Percentiles rank a stretch among this genome's conserved stretches.
phyloP scores from a whole-genome alignment of 176 grass and related monocot species.

The Guadua angustifolia region DNA sequence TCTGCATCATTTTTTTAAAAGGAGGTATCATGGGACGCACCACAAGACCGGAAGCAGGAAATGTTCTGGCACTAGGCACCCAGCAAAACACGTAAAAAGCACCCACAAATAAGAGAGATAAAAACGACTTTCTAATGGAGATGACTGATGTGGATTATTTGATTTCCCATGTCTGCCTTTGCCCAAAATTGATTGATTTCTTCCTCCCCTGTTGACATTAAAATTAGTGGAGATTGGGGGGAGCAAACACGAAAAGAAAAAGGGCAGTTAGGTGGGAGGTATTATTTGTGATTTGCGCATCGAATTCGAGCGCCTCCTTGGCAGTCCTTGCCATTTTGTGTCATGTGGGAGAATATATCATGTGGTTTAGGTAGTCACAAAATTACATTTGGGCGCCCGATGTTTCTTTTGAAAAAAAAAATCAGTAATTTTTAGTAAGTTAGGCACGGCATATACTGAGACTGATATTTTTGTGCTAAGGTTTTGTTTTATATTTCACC shows the following conservation, averaged over 20 bases:
- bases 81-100: constrained; percentile 42
- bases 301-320: neutral
- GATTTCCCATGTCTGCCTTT: constrained; percentile 29
- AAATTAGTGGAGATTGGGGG: neutral
- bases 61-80: neutral
- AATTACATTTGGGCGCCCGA: neutral
- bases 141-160: constrained; percentile 43
- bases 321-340: constrained; percentile 21
- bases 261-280: neutral
- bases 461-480: neutral
- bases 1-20: no score
- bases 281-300: neutral
- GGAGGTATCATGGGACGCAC: no score
- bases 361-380: neutral
- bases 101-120: neutral
- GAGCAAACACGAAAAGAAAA: neutral
- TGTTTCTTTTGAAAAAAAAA: neutral
- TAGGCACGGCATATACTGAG: constrained; percentile 22
- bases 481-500: constrained; percentile 10
- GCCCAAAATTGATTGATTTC: constrained; percentile 10
- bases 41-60: no score
- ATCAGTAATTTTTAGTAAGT: neutral
- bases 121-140: constrained; percentile 35
- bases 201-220: neutral
- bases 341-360: constrained; percentile 23